Evolutionary conservation across 2,329 filamentous ascomycete genomes (phyloP), one percentile per base, ranked within the genome.

Genomic region (Alternaria metachromatica): DNA sequence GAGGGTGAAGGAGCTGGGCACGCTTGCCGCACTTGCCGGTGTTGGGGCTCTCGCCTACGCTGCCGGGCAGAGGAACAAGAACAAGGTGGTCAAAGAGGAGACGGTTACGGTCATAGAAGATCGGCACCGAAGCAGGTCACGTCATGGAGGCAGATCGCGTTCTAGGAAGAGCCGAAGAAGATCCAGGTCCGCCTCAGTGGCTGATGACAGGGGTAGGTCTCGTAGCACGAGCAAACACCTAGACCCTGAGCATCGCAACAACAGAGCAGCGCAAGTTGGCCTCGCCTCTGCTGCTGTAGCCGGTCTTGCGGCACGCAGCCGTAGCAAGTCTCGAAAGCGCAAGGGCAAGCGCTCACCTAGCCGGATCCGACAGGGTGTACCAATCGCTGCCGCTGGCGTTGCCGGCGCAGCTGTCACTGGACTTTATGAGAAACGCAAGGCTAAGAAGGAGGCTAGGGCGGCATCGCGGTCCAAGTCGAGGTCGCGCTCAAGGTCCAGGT

Each of bases 351-450:
- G 86, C 28, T 88, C 86, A 44, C 84, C 82, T 60, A 89, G 87
- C 71, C 83, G 86, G 26, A 63, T 89, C 41, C 82, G 86, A 63
- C 81, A 86, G 65, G 87, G 86, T 51, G 81, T 88, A 6, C 88
- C 88, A 1, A 86, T 90, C 58, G 84, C 87, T 68, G 88, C 87
- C 44, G 87, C 87, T 56, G 88, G 88, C 53, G 78, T 89, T 13
- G 86, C 87, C 49, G 87, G 86, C 67, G 88, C 88, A 44, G 88
- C 87, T 13, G 81, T 88, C 30, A 86, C 88, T 61, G 87, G 86
- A 23, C 75, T 90, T 15, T 90, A 89, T 71, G 88, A 90, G 77
- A 88, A 85, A 71, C 86, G 85, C 64, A 88, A 89, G 77, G 86
- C 84, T 44, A 87, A 87, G 75, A 87, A 87, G 71, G 85, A 87